Evolutionary conservation across 257 asterid genomes (phyloP), one percentile per base, ranked within the genome.

Genomic region (Solanum ossicruentum): DNA sequence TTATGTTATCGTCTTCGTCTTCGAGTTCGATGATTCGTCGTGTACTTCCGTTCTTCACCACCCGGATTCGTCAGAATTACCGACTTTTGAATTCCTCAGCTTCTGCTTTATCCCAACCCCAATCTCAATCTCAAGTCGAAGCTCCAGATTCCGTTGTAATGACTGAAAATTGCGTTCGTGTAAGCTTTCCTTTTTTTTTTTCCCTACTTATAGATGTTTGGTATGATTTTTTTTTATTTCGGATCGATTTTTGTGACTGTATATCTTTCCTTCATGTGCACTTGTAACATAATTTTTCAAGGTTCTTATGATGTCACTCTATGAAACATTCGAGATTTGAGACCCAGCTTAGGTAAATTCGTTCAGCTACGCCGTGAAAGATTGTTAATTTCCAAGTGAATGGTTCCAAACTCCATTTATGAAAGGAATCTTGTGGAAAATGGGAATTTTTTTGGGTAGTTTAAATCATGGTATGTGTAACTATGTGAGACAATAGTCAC

Each of bases 131-230:
- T 61, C 85, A 92, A 15, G 91, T 10, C 47, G 63, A 77, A 51
- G 63, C 47, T 77, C 3, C 88, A 7, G 88, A 83, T 67, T 51
- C 89, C 43, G 86, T 94, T 20, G 90, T 90, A 45, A 80, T 96
- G 91, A 93, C 97, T 82, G 93, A 91, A 3, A 92, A 89, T 89
- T 96, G 99, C 85, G 91, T 94, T 67, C 90, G 92, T 92, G 99
- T 96, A 93, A 43, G 43, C 17, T 47, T 51, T 13, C 11, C 32
- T 21, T 26, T 10, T 36, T 51, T 26, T 26, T 15, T 63, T 32
- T 52, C 36, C 58, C 23, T 39, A 16, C 28, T 36, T 43, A 5
- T 20, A 79, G 54, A 23, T 43, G 23, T 8, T 57, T 47, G 4
- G 81, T 63, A 4, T 45, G 47, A 16, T 83, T 65, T 0, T 26